Base-by-base conservation (phyloP, 2,329 filamentous ascomycete genomes). In the Epichloe aotearoae region DNA sequence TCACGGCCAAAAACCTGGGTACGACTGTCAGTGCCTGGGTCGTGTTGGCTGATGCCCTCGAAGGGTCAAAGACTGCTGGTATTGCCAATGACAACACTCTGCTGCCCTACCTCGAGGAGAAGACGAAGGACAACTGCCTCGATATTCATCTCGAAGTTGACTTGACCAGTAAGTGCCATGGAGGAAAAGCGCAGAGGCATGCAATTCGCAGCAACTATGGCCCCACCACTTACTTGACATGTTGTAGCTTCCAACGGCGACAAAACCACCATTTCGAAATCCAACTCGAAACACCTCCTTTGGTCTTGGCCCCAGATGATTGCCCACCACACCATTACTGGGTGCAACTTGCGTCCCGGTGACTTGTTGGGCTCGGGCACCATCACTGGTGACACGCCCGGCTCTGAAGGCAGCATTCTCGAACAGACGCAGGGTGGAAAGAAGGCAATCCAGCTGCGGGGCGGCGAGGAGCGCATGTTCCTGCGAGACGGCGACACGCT, bases 301-400 rank as follows among this genome's bases (percentile, higher is more conserved):
- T 93, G 82, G 75, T 90, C 86, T 0, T 93, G 88, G 69, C 77
- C 84, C 1, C 88, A 93, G 62, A 90, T 91, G 86, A 71, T 93
- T 36, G 78, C 87, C 0, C 87, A 93, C 65, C 87, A 93, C 64
- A 83, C 84, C 3, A 77, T 88, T 52, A 84, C 82, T 0, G 87
- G 87, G 6, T 93, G 87, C 65, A 81, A 83, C 7, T 74, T 93
- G 67, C 76, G 80, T 5, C 75, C 82, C 0, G 87, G 87, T 43
- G 87, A 94, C 61, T 64, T 93, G 42, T 68, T 94, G 1, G 87
- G 86, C 2, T 86, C 82, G 1, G 87, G 87, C 7, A 93, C 87
- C 0, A 90, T 93, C 56, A 70, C 68, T 0, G 86, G 87, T 5
- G 76, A 78, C 5, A 71, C 82, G 53, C 42, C 66, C 5, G 84